Percentiles rank a stretch among this genome's conserved stretches.
phyloP scores from a whole-genome alignment of 139 green algal species.

The Coccomyxa sp. region DNA sequence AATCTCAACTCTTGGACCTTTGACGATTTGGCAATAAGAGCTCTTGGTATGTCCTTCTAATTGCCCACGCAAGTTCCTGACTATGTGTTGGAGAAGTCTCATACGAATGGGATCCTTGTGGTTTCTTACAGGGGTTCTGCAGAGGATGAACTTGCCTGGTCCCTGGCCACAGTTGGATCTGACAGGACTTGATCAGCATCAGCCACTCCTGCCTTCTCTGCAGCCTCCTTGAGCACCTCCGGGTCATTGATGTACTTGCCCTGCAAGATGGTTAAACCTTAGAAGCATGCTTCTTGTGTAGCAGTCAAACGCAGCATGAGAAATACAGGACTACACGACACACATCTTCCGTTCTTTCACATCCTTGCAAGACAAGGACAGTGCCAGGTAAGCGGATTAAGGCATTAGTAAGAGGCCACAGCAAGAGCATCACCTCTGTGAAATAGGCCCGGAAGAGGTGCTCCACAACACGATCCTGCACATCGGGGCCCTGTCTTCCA shows the following conservation, averaged over 20 bases:
- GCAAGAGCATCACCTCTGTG: conserved; percentile 25
- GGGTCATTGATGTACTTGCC: conserved; percentile 40
- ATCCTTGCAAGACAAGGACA: too few relatives aligned
- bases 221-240: conserved; percentile 40
- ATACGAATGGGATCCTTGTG: neutral
- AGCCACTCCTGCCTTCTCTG: conserved; percentile 33
- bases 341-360: neutral
- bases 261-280: conserved; percentile 7
- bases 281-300: too few relatives aligned
- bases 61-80: neutral
- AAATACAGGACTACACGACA: neutral
- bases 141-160: neutral
- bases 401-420: neutral
- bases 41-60: neutral
- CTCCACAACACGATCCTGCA: conserved; percentile 62
- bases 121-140: neutral
- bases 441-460: conserved; percentile 62
- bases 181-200: conserved; percentile 33
- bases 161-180: conserved; percentile 2
- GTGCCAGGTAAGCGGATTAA: too few relatives aligned
- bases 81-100: neutral
- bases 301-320: too few relatives aligned
- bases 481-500: conserved; percentile 9
- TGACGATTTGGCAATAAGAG: neutral
- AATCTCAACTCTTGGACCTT: neutral